Base-by-base conservation (phyloP, 1,284 basidiomycete species). In the Hypsizygus ulmarius region DNA sequence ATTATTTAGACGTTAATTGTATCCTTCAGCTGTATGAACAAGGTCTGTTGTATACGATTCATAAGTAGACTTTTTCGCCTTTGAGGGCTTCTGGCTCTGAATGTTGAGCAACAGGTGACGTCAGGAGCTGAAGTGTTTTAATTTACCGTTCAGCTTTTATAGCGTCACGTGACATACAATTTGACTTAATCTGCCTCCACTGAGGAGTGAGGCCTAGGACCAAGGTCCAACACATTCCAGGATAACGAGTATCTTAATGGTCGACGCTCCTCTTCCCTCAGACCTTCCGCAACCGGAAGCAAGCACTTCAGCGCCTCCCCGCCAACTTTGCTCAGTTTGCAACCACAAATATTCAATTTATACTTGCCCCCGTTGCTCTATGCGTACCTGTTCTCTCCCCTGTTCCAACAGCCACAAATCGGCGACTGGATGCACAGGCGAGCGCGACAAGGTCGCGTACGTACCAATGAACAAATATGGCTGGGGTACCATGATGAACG, bases 401-500 rank as follows among this genome's bases (percentile, higher is more conserved):
- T 94, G 91, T 61, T 84, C 87, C 2, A 72, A 69, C n/a, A 59
- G 70, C 9, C 91, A 94, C 70, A 94, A 93, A 64, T 53, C 68
- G 3, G 52, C 62, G 4, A 77, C 74, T n/a, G 73, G 72, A 11
- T 94, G 91, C 64, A 77, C 78, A 0, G 92, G 91, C 5, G 68
- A 81, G 55, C 81, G 91, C 43, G 78, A 93, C 68, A 85, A 84
- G 56, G 81, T 74, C 0, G 77, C 75, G 2, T 92, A 83, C 60
- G 81, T 93, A 11, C 80, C 85, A 3, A 84, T 93, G 79, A 90
- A 88, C 51, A 62, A 81, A 53, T 94, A 92, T 59, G 77, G 79
- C 2, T 91, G 88, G 75, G 87, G 89, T 9, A 75, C 79, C 15
- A 82, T 94, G 80, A 87, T 91, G 80, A 78, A 83, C 57, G 92